Conservation (phyloP, 805 yeast species). For the Candida montana region DNA sequence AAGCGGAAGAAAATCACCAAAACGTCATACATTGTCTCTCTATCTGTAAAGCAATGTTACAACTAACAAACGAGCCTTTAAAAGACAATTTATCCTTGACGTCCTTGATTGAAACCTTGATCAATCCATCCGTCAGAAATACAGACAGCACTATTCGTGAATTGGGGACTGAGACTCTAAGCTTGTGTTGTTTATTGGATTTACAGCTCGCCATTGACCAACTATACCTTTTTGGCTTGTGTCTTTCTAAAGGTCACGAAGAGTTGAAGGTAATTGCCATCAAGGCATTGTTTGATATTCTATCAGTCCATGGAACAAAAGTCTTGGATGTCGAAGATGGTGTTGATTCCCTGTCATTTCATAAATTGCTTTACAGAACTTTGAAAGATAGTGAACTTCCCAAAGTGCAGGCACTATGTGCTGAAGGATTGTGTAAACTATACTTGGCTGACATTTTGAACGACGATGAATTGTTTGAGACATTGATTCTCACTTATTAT, state of each 20-base stretch:
- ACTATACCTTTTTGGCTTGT: conserved; percentile 59
- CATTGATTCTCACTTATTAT: conserved; percentile 68
- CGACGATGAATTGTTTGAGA: conserved; percentile 67
- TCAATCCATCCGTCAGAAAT: conserved; percentile 71
- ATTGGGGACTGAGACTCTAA: conserved; percentile 70
- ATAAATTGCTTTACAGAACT: conserved; percentile 63
- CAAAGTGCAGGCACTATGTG: conserved; percentile 70
- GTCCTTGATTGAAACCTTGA: conserved; percentile 68
- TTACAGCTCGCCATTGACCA: conserved; percentile 58
- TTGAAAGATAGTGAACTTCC: conserved; percentile 53
- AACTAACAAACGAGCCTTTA: conserved; percentile 58
- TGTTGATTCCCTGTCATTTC: conserved; percentile 61
- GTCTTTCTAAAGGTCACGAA: conserved; percentile 63
- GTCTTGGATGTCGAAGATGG: conserved; percentile 58
- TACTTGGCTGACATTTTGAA: conserved; percentile 69
- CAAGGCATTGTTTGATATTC: conserved; percentile 69
- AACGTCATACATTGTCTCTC: conserved; percentile 58
- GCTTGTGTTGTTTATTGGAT: conserved; percentile 74
- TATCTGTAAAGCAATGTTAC: conserved; percentile 65
- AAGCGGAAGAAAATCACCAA: conserved; percentile 31
- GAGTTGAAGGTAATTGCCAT: conserved; percentile 57
- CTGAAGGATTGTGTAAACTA: conserved; percentile 81
- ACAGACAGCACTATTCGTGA: conserved; percentile 49
- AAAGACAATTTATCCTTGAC: conserved; percentile 59
- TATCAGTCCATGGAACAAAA: conserved; percentile 69